Evolutionary conservation across 116 monocot genomes (phyloP), one percentile per base, ranked within the genome.

Genomic region (Trichopus zeylanicus): DNA sequence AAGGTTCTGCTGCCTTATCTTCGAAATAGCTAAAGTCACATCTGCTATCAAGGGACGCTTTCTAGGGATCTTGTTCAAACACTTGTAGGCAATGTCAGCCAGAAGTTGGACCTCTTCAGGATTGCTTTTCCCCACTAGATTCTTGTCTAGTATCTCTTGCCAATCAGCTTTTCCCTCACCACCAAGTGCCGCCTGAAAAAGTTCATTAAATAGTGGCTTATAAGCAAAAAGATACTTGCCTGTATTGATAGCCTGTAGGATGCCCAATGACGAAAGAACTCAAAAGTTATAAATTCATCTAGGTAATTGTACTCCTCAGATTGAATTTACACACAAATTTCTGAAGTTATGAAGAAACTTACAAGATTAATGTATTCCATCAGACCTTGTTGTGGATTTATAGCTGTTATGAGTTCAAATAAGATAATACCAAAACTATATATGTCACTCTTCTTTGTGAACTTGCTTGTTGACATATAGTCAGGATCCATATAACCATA

Each of bases 401-500:
- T 90, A 59, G 81, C 78, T 35, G 87, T 90, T 56, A 97, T 71
- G 23, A 97, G 81, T 65, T 97, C 91, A 57, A 97, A 97, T 20
- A 97, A 54, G 71, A 97, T 83, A 25, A 97, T 81, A 26, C 95
- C 95, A 71, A 97, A 90, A 67, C 91, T 90, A 61, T 97, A 97
- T 56, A 91, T 63, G 56, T 97, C 91, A 51, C 91, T 90, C 70
- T 87, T 90, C 69, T 79, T 97, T 26, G 95, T 95, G 74, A 84
- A 84, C 53, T 78, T 78, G 59, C 64, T 84, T 24, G 91, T 90
- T 31, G 90, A 81, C 76, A 97, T 75, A 53, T 97, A 97, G 62
- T 83, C 68, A 8, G 91, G 91, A 70, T 97, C 95, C 86, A 97
- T 97, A 66, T 97, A 97, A 27, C 91, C 87, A 68, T 84, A 97